Base-by-base conservation (phyloP, 2,329 filamentous ascomycete species). In the Periconia sp. region DNA sequence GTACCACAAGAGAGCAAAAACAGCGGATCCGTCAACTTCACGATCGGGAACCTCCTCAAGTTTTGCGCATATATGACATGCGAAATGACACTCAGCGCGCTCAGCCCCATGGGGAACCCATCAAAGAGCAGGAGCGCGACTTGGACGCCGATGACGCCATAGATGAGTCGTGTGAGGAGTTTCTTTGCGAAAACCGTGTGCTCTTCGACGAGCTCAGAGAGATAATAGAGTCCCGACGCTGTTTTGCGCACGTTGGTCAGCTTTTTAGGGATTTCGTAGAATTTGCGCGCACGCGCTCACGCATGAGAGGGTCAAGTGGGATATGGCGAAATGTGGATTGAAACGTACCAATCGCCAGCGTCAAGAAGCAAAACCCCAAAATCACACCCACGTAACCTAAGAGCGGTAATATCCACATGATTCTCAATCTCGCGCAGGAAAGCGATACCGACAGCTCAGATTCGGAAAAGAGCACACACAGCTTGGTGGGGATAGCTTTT, bases 221-320 rank as follows among this genome's bases (percentile, higher is more conserved):
- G 88, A 74, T 99, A 99, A 79, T 99, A 99, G 23, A 99, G 86
- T 37, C 94, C 94, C n/a, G 92, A 97, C 40, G 94, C 94, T 91
- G 67, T 47, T 18, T 17, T 17, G 33, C 1, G 11, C 13, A 40
- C 18, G 47, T 45, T 20, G 6, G 23, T 37, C 14, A 33, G 31
- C 31, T 8, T 33, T 37, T 37, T 37, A 37, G 10, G 33, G 10
- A 37, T 5, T 37, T 14, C 13, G 11, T 11, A 11, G 15, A 11
- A 13, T 6, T 14, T 33, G 13, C 23, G 23, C 14, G 14, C 37
- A 6, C 37, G 37, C 17, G 37, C 17, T 3, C 17, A 6, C 17
- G 37, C 5, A 41, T 37, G 11, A n/a, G 13, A 3, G 11, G 15
- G 33, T 37, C 13, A 5, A 6, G 33, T 37, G 33, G 13, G 33